Conservation (phyloP, 305 asterid species). For the Fraxinus xanthoxyloides region DNA sequence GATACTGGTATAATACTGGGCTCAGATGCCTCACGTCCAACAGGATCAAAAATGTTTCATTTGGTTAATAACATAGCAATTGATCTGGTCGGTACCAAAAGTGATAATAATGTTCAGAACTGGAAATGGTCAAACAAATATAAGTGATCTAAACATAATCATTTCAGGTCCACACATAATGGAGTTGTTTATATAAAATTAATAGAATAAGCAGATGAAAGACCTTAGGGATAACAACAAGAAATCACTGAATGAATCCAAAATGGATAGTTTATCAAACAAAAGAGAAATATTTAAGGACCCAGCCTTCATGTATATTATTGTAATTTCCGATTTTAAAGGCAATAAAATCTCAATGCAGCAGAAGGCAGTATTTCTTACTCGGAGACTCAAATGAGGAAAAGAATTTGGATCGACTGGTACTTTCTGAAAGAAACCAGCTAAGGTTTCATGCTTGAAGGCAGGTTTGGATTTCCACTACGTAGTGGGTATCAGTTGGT, state of each 20-base stretch:
- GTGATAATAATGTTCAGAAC: background rate
- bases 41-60: background rate
- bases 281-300: background rate
- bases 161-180: background rate
- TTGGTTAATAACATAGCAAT: background rate
- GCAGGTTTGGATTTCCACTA: background rate
- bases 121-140: background rate
- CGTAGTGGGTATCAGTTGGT: background rate
- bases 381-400: background rate
- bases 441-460: background rate
- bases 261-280: background rate
- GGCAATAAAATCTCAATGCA: constrained; percentile 7
- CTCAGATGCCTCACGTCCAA: background rate
- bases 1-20: background rate
- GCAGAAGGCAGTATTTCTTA: background rate
- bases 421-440: background rate
- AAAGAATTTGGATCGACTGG: background rate
- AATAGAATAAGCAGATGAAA: background rate
- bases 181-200: background rate
- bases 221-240: background rate
- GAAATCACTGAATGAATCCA: background rate
- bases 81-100: background rate
- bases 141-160: background rate
- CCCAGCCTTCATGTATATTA: background rate
- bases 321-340: background rate